Evolutionary conservation across 2,329 filamentous ascomycete genomes (phyloP), one percentile per base, ranked within the genome.

Genomic region (Waltergamsia citrina): DNA sequence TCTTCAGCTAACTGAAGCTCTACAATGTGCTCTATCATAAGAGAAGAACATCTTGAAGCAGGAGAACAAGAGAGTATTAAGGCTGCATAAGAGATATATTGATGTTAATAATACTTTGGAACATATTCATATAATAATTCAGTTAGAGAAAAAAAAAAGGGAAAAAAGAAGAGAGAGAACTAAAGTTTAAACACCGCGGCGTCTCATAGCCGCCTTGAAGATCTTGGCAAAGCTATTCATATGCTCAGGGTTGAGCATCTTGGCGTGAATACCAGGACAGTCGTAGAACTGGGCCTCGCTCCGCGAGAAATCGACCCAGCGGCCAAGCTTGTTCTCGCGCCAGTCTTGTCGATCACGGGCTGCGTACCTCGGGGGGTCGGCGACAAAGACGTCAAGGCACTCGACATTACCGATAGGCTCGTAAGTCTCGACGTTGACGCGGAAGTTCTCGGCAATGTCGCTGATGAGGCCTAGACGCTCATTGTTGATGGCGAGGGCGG

Each of bases 361-460:
- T 6, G 37, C 37, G 14, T 36, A 36, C 12, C 25, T 30, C 7
- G 34, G 37, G 7, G 39, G 39, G 15, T 36, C 36, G n/a, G 36
- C 39, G 2, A 38, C 36, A 17, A 41, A 41, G 11, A 41, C 36
- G 17, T 41, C 39, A 25, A 41, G 12, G 19, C 16, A 19, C 26
- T 36, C 22, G 19, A 41, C 36, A 5, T 26, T 36, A 5, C 39
- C 39, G 3, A 23, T 6, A 12, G 39, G 39, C 33, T 38, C 39
- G 27, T 40, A 40, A 8, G 4, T 15, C n/a, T 38, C 15, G n/a
- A 38, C 38, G 29, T 33, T 35, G 20, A 36, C 33, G 3, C 36
- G 22, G 21, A 40, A 40, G 26, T 38, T 40, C 26, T 38, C 35
- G 3, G 36, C 38, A 27, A 40, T 37, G 20, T 38, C 38, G n/a